Percentiles rank a stretch among this genome's conserved stretches.
Conservation (phyloP, 2,329 filamentous ascomycete species). For the Aureobasidium uvarum region DNA sequence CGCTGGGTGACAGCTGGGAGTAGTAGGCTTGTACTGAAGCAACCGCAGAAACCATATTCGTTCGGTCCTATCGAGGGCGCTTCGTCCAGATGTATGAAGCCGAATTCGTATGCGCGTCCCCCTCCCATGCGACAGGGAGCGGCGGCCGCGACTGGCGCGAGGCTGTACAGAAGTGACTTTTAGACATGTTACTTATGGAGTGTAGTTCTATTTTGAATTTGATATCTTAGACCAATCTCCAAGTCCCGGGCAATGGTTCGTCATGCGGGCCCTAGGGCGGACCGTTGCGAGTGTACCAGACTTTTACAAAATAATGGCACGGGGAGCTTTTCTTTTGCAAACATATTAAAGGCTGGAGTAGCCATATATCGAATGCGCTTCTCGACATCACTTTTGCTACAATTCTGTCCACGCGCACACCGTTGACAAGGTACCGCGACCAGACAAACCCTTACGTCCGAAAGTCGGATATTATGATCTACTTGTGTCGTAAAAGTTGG, state of each 20-base stretch:
- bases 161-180: conserved; percentile 9
- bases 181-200: conserved; percentile 14
- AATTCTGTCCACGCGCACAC: background rate
- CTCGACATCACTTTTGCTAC: background rate
- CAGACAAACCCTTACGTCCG: conserved; percentile 3
- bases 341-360: conserved; percentile 9
- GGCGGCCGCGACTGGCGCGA: conserved; percentile 4
- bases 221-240: conserved; percentile 16
- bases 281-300: conserved; percentile 26
- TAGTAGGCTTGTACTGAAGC: background rate
- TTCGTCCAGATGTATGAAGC: background rate
- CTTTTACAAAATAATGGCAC: conserved; percentile 9
- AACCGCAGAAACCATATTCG: background rate
- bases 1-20: background rate
- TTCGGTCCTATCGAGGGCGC: background rate
- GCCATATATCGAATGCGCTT: background rate
- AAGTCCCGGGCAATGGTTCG: conserved; percentile 17
- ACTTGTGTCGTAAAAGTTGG: conserved; percentile 8
- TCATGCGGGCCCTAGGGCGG: conserved; percentile 22
- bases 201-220: conserved; percentile 22
- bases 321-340: conserved; percentile 6
- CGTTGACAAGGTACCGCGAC: background rate
- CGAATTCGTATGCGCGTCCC: background rate
- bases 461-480: conserved; percentile 20
- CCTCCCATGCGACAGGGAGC: background rate